Base-by-base conservation (phyloP, 495 filamentous ascomycete species). In the Penicillium maclennaniae region DNA sequence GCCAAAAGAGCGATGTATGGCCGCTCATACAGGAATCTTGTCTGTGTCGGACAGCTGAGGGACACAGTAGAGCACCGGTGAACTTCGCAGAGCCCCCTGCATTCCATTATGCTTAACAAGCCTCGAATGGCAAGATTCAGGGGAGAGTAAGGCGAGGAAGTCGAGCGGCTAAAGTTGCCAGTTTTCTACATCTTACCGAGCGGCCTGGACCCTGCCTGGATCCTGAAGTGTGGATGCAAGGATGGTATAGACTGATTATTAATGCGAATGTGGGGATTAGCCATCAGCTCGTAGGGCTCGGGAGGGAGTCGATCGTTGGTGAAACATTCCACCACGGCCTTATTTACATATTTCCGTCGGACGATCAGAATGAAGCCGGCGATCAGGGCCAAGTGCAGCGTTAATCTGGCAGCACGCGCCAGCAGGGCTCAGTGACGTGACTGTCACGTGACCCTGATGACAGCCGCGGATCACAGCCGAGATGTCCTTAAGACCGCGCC, bases 381-480 rank as follows among this genome's bases (percentile, higher is more conserved):
- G 27, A 34, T 14, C 31, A 1, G 31, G 31, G 31, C 5, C 31
- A 12, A 34, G 8, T 10, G 31, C 31, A 12, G 31, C 1, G 10
- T 14, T 12, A 4, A 34, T 14, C 14, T 12, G 14, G 27, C 27
- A 31, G 27, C 27, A 31, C 16, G 37, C 14, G 37, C 38, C 38
- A 40, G 20, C 38, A 40, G n/a, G 16, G 4, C n/a, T 16, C n/a
- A 40, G 7, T 49, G 47, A 49, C 37, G 48, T 51, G 48, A 51
- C 20, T 9, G 31, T 9, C 48, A 51, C 47, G 47, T 49, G 47
- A 49, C 23, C 47, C 23, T 5, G 4, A 9, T n/a, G 40, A 51
- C 48, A 51, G 40, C 48, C 48, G 26, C 48, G 48, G 48, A 27
- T 44, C 39, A 5, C 40, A 51, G 12, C 48, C 48, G 48, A 51